These are phyloP conservation scores for Cordyceps tenuipes DNA, from an alignment of 2,329 filamentous ascomycete species.

Conservation along the genomic window DNA sequence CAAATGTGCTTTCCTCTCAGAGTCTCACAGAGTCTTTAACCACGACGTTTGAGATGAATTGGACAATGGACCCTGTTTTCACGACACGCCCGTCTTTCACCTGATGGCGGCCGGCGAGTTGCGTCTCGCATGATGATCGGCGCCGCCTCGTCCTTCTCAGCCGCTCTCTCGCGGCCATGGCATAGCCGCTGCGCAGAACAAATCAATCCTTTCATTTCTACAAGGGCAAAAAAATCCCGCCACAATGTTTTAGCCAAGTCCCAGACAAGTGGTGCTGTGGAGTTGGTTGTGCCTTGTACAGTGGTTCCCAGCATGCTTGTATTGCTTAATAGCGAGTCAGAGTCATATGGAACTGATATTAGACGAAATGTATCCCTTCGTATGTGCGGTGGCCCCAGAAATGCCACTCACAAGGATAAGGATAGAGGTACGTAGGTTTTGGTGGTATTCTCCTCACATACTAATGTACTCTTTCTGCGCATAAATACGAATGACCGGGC, in stretches of 20 bases:
- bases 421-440: no score
- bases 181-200: background rate
- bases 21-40: no score
- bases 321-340: background rate
- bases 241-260: slow-evolving; percentile 1
- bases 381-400: no score
- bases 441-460: no score
- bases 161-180: background rate
- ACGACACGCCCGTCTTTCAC: background rate
- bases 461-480: no score
- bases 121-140: background rate
- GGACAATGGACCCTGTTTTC: background rate
- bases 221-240: background rate
- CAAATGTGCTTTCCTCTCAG: background rate
- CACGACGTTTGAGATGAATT: background rate
- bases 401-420: no score
- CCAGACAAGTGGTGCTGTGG: background rate
- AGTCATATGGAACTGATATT: background rate
- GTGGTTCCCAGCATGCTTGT: background rate
- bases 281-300: background rate
- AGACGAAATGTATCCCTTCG: background rate
- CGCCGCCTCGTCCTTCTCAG: background rate
- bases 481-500: no score
- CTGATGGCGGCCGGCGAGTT: no score
- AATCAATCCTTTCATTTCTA: background rate